Percentiles rank a stretch among this genome's conserved stretches.
phyloP scores from a whole-genome alignment of 495 filamentous ascomycete species.

The Amphirosellinia nigrospora region DNA sequence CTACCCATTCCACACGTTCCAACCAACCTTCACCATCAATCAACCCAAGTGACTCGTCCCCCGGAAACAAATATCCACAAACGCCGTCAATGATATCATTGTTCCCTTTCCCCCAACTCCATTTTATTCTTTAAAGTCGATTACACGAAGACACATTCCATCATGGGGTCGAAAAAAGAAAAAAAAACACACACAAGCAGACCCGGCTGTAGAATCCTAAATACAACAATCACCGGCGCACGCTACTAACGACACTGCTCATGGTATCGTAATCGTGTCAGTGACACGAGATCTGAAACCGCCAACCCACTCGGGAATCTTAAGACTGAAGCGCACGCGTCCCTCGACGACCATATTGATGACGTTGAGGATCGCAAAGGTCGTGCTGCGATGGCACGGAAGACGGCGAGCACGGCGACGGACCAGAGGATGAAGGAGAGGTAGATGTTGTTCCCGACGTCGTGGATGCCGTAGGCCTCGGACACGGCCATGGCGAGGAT shows the following conservation, averaged over 20 bases:
- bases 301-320: slow-evolving; percentile 55
- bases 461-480: slow-evolving; percentile 76
- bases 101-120: slow-evolving; percentile 16
- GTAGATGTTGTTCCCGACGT: slow-evolving; percentile 84
- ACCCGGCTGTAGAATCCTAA: background rate
- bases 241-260: slow-evolving; percentile 49
- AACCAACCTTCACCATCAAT: slow-evolving; percentile 11
- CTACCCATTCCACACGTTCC: background rate
- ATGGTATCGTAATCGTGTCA: slow-evolving; percentile 48
- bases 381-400: slow-evolving; percentile 78
- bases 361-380: slow-evolving; percentile 81
- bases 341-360: slow-evolving; percentile 88
- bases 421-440: slow-evolving; percentile 91
- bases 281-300: slow-evolving; percentile 49
- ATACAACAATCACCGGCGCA: slow-evolving; percentile 27
- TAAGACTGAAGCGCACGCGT: slow-evolving; percentile 67
- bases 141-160: background rate
- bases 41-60: background rate
- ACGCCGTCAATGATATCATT: slow-evolving; percentile 16
- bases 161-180: background rate
- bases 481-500: slow-evolving; percentile 91
- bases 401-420: slow-evolving; percentile 83
- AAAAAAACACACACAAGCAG: background rate
- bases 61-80: background rate
- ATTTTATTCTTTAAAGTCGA: background rate